These are phyloP conservation scores for Penicillium daleae DNA, from an alignment of 495 filamentous ascomycete species.

Conservation along the genomic window DNA sequence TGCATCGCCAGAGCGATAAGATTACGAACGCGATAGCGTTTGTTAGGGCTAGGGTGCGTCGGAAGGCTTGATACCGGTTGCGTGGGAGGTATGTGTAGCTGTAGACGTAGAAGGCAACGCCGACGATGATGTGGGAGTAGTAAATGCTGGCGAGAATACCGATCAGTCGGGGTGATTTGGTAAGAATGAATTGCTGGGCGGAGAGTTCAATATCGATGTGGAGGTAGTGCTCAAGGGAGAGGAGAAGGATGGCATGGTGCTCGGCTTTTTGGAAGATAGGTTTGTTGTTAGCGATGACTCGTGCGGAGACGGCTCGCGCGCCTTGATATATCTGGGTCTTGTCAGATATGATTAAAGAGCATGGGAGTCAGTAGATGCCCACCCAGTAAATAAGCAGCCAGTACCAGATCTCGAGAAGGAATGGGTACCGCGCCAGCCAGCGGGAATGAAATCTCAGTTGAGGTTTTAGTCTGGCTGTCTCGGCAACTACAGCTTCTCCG, in stretches of 20 bases:
- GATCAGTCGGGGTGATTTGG: slow-evolving; percentile 62
- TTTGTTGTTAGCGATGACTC: slow-evolving; percentile 50
- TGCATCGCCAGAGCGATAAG: slow-evolving; percentile 62
- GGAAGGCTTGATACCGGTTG: slow-evolving; percentile 54
- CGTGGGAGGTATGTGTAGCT: slow-evolving; percentile 60
- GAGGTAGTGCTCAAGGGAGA: slow-evolving; percentile 55
- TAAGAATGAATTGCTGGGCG: slow-evolving; percentile 41
- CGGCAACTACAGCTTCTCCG: not conserved
- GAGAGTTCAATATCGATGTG: slow-evolving; percentile 55
- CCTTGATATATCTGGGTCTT: slow-evolving; percentile 57
- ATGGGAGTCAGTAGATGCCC: not conserved
- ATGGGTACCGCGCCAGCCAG: slow-evolving; percentile 48
- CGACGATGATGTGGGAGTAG: slow-evolving; percentile 56
- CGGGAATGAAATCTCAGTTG: slow-evolving; percentile 29
- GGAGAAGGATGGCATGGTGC: slow-evolving; percentile 53
- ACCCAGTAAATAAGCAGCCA: slow-evolving; percentile 68
- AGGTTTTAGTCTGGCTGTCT: not conserved
- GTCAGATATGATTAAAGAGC: not conserved
- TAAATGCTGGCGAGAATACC: slow-evolving; percentile 53
- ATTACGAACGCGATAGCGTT: slow-evolving; percentile 63
- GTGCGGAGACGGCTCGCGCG: slow-evolving; percentile 60
- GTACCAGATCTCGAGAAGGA: slow-evolving; percentile 65
- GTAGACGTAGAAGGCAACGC: slow-evolving; percentile 51
- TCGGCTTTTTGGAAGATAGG: slow-evolving; percentile 47
- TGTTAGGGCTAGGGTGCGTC: slow-evolving; percentile 61